These are phyloP conservation scores for Wallacemonas sp. DNA, from an alignment of 208 protist genomes.

Conservation along the genomic window DNA sequence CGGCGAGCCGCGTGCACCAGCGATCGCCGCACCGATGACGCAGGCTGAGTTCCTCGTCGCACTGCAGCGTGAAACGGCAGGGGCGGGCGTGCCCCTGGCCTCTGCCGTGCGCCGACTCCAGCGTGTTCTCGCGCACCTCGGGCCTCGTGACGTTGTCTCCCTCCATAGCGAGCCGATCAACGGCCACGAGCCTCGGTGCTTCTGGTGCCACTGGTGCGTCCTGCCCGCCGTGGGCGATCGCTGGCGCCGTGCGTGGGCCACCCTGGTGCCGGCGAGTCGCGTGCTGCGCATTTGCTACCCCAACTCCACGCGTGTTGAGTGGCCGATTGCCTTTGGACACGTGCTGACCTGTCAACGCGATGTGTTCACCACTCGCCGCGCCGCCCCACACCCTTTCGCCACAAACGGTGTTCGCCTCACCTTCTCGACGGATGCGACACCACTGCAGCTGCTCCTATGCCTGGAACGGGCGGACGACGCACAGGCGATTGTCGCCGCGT, in stretches of 20 bases:
- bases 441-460: slow-evolving; percentile 55
- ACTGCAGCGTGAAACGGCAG: not conserved
- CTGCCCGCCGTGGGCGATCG: slow-evolving; percentile 38
- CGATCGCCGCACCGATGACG: not conserved
- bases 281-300: slow-evolving; percentile 28
- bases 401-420: slow-evolving; percentile 53
- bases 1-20: too few species aligned
- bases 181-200: slow-evolving; percentile 28
- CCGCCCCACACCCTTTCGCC: slow-evolving; percentile 34
- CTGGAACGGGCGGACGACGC: slow-evolving; percentile 30
- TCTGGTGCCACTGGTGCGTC: slow-evolving; percentile 60
- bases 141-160: not conserved
- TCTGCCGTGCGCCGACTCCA: not conserved
- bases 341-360: slow-evolving; percentile 22
- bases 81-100: not conserved
- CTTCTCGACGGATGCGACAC: slow-evolving; percentile 32
- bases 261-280: slow-evolving; percentile 17
- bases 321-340: slow-evolving; percentile 22
- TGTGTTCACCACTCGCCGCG: slow-evolving; percentile 12
- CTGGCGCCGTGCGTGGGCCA: slow-evolving; percentile 66
- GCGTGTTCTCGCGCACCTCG: not conserved
- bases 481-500: slow-evolving; percentile 33
- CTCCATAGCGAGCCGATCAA: not conserved
- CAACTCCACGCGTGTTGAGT: slow-evolving; percentile 27
- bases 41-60: not conserved